A percentile compares a stretch with the other conserved stretches of the same genome.
phyloP scores from a whole-genome alignment of 1,284 basidiomycete species.

The Microbotryomycetes sp. region DNA sequence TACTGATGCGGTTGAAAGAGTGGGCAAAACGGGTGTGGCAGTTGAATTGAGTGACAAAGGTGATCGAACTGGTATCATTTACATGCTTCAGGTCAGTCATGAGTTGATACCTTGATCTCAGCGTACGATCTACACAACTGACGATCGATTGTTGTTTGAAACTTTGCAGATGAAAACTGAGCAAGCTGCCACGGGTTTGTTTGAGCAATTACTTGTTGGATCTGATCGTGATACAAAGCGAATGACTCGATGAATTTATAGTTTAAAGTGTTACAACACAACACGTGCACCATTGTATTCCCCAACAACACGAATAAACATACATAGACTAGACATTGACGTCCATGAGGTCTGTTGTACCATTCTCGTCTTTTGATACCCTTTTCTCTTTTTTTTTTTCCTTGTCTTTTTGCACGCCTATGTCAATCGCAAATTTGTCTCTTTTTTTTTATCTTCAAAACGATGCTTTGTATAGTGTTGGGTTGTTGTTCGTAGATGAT shows the following conservation, averaged over 20 bases:
- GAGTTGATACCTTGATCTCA: neutral
- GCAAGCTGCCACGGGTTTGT: conserved; percentile 72
- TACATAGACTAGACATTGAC: neutral
- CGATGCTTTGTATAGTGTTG: no score
- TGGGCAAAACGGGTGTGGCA: conserved; percentile 95
- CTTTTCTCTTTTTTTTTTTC: neutral
- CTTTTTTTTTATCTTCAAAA: no score
- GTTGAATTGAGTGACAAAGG: conserved; percentile 90
- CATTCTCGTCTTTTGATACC: neutral
- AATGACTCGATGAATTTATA: neutral
- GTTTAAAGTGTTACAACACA: no score
- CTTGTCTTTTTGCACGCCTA: neutral
- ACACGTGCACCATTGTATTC: no score
- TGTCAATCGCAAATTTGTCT: neutral
- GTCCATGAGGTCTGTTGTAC: no score
- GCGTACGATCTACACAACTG: no score
- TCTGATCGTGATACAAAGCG: conserved; percentile 56
- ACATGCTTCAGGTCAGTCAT: conserved; percentile 83
- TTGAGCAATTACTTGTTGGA: conserved; percentile 78
- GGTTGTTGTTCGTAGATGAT: no score
- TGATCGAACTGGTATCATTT: conserved; percentile 85
- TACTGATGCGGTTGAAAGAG: conserved; percentile 91
- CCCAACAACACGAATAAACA: neutral
- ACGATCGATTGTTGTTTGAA: neutral
- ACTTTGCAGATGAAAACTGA: conserved; percentile 57